phyloP scores from a whole-genome alignment of 2,329 filamentous ascomycete genomes.

The Fusarium dimerum region DNA sequence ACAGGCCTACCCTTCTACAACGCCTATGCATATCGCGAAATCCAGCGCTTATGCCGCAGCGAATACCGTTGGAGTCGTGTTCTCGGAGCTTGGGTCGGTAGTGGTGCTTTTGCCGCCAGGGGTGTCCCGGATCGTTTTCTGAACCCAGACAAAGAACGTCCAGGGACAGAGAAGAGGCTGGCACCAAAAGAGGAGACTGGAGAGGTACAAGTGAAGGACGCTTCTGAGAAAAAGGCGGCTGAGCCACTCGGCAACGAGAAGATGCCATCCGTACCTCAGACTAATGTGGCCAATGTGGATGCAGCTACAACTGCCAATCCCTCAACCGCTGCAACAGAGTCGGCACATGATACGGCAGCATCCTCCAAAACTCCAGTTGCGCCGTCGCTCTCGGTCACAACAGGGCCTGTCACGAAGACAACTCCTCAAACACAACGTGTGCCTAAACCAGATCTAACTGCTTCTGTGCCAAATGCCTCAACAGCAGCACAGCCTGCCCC shows the following conservation, averaged over 20 bases:
- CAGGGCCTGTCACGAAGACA: background rate
- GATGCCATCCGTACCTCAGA: background rate
- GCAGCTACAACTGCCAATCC: conserved; percentile 14
- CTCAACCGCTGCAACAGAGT: conserved; percentile 4
- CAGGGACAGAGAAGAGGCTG: conserved; percentile 21
- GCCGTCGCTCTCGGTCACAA: background rate
- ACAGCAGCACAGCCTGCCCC: background rate
- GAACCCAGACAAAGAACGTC: conserved; percentile 37
- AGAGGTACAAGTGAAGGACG: conserved; percentile 15
- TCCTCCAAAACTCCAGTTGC: background rate
- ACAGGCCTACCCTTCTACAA: conserved; percentile 84
- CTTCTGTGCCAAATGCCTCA: background rate
- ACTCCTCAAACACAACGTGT: background rate
- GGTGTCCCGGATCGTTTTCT: conserved; percentile 81
- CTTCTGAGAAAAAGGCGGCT: conserved; percentile 14
- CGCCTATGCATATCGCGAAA: conserved; percentile 76
- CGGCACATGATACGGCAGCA: background rate
- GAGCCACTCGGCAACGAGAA: conserved; percentile 12
- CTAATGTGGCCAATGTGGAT: background rate
- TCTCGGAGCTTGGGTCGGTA: conserved; percentile 81
- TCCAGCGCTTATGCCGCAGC: conserved; percentile 71
- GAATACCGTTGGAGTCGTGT: conserved; percentile 82
- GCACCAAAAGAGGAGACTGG: conserved; percentile 4
- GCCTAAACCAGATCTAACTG: background rate
- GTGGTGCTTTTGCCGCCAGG: conserved; percentile 60